Evolutionary conservation across 2,329 filamentous ascomycete species (phyloP), one percentile per base, ranked within the genome.

Genomic region (Epichloe aotearoae): DNA sequence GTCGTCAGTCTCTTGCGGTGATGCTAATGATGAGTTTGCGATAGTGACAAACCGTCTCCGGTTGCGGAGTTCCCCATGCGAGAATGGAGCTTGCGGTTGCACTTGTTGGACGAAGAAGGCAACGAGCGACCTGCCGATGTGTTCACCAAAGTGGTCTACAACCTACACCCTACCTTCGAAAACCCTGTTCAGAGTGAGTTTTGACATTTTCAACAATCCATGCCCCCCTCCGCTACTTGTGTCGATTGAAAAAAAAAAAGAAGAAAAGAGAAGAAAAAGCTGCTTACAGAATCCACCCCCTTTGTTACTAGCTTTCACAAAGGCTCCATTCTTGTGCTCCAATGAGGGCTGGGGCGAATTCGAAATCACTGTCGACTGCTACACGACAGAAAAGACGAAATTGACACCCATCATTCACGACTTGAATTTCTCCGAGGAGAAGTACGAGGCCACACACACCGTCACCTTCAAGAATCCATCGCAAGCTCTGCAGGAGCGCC

Each of bases 261-360:
- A 7, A 20, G 6, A 20, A 20, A 23, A 12, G 6, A 12, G 6
- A 23, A 20, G 33, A 17, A 37, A 2, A 5, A 38, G 23, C 7
- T 14, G 34, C 44, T 46, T 5, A 46, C 19, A 17, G 34, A 40
- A 41, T 6, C 46, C 15, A 12, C 20, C 10, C 10, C 38, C 17
- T 12, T 11, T 41, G 37, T 30, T 20, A 47, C 20, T 46, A 93
- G 87, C 80, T 23, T 85, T 95, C 72, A 84, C 83, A 63, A 83
- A 86, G 57, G 80, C 89, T 0, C 93, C 93, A 0, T 98, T 97
- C 72, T 78, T 77, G 57, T 95, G 95, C 68, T 75, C 82, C 56
- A 95, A 98, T 69, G 87, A 96, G 70, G 93, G 93, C 59, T 98
- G 93, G 93, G 93, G 93, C 62, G 93, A 97, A 71, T 98, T 98